Base-by-base conservation (phyloP, 2,329 filamentous ascomycete genomes). In the Hymenoscyphus salicellus region DNA sequence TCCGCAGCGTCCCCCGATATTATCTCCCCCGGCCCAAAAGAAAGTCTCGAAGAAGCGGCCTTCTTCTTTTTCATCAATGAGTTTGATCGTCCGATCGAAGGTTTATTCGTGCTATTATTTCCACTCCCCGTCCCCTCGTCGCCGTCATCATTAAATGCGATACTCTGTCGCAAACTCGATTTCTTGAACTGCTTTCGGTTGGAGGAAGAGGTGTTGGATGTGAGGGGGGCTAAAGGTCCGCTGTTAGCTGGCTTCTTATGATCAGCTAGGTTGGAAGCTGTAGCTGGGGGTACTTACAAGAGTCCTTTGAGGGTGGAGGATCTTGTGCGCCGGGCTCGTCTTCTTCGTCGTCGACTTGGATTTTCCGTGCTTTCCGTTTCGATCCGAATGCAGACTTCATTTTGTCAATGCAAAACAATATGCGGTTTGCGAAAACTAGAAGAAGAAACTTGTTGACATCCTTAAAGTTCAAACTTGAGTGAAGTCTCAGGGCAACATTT, bases 281-380 rank as follows among this genome's bases (percentile, higher is more conserved):
- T 56, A 69, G 65, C 65, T 62, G 26, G 36, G 41, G 46, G 63
- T 49, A 72, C 73, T 73, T 72, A 75, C 73, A 46, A 64, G 66
- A 64, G 63, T 65, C 70, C 56, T 69, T 56, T 55, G 60, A 28
- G 30, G 62, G 16, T 55, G 62, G 43, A 20, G 61, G 60, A 46
- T 66, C 61, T 59, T 65, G 70, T 64, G 75, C 73, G 57, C 62
- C 68, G 55, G 75, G 74, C 46, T 80, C 79, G 1, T 88, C 88
- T n/a, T 88, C 86, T 14, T 88, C 86, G 55, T 92, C 90, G 52
- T 86, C 82, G 0, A 86, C 81, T 57, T 87, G 89, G 71, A 97
- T 90, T 73, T 93, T 90, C 69, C 91, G 89, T 57, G 91, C 88
- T 71, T 95, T 93, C 68, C 86, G 79, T 72, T 86, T 88, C 1